Evolutionary conservation across 306 rosid genomes (phyloP).

Genomic region (Elaeagnus macrophylla): DNA sequence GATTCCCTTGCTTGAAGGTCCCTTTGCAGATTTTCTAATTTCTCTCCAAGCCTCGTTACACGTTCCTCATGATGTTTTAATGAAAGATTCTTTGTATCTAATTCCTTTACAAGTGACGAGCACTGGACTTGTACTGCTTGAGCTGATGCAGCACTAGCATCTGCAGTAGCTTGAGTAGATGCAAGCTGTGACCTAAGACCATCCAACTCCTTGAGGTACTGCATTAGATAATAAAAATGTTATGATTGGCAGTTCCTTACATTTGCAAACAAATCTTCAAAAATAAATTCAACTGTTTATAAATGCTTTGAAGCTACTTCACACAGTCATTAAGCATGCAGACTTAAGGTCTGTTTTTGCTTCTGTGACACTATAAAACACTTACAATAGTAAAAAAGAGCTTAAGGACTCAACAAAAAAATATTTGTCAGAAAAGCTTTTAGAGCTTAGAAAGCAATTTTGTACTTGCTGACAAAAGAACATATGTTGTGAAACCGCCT

Average conservation of each 20-base stretch:
- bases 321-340: no score
- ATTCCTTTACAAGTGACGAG: conserved; percentile 54
- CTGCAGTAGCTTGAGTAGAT: conserved; percentile 67
- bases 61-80: conserved; percentile 72
- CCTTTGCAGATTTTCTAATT: conserved; percentile 69
- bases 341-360: no score
- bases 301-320: no score
- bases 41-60: conserved; percentile 65
- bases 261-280: neutral
- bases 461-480: no score
- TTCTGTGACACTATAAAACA: no score
- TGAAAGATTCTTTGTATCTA: conserved; percentile 58
- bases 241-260: neutral
- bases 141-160: conserved; percentile 83
- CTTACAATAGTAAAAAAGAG: no score
- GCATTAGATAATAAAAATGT: conserved; percentile 13
- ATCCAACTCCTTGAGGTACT: conserved; percentile 74
- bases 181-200: conserved; percentile 60
- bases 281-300: no score
- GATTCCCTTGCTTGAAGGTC: conserved; percentile 78
- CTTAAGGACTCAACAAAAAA: no score
- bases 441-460: no score
- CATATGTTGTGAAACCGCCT: no score
- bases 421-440: no score
- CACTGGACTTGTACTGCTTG: conserved; percentile 70